Base-by-base conservation (phyloP, 345 rosid species). In the Linum lewisii region DNA sequence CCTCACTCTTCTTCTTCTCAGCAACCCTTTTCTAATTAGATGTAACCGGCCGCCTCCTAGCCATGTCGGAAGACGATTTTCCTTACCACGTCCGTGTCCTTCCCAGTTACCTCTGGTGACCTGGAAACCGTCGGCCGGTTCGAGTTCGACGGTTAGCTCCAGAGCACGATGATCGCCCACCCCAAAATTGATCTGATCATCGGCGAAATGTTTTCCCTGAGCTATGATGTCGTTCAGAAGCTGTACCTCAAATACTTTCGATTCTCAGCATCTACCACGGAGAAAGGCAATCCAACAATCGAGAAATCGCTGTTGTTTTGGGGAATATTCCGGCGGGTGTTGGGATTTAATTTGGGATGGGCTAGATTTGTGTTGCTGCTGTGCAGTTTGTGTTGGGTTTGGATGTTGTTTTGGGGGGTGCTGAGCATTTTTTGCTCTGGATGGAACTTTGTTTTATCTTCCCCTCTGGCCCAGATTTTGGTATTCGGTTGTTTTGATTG, bases 1-100 rank as follows among this genome's bases (percentile, higher is more conserved):
- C n/a, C n/a, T n/a, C n/a, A n/a, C n/a, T n/a, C n/a, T n/a, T n/a
- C n/a, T n/a, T n/a, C n/a, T n/a, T n/a, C n/a, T n/a, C n/a, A n/a
- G n/a, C n/a, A n/a, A n/a, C n/a, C n/a, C n/a, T n/a, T n/a, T n/a
- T n/a, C n/a, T n/a, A n/a, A n/a, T n/a, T n/a, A n/a, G n/a, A n/a
- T n/a, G n/a, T n/a, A n/a, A n/a, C n/a, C n/a, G n/a, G n/a, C n/a
- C n/a, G n/a, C n/a, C n/a, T n/a, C n/a, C 75, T 89, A 7, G 97
- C 97, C 4, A 86, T 89, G 97, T 89, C 95, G 6, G 94, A 89
- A 59, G 96, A 89, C 24, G 96, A 89, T 67, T 69, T 86, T 53
- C 96, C 96, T 15, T 89, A 89, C 72, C 87, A 86, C 53, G 89
- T 89, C 8, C 71, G 72, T 2, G 59, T 89, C 63, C 82, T 83